phyloP scores from a whole-genome alignment of 345 rosid genomes.

The Anastatica hierochuntica region DNA sequence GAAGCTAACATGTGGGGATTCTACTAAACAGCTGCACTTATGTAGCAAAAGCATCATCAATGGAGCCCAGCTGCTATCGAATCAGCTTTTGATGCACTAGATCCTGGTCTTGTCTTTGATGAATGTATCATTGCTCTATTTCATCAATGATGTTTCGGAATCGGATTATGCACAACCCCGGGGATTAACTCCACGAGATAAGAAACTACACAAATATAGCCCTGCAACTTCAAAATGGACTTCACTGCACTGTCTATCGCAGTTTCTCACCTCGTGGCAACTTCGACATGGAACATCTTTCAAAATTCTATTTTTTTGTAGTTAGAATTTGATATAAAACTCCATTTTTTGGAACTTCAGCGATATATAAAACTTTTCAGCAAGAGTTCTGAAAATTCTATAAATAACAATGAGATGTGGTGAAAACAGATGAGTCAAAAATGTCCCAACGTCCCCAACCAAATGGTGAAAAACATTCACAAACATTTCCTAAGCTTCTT shows the following conservation, averaged over 20 bases:
- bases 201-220: slow-evolving; percentile 54
- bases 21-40: slow-evolving; percentile 94
- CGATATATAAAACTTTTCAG: too few species aligned
- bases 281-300: too few species aligned
- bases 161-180: slow-evolving; percentile 95
- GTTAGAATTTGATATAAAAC: slow-evolving; percentile 19
- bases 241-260: too few species aligned
- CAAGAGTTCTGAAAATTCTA: slow-evolving; percentile 17
- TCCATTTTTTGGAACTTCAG: not conserved
- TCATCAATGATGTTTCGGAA: too few species aligned
- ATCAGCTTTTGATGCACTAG: slow-evolving; percentile 95
- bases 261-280: too few species aligned
- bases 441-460: slow-evolving; percentile 23
- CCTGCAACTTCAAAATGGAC: slow-evolving; percentile 48
- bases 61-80: slow-evolving; percentile 99
- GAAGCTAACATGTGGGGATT: too few species aligned
- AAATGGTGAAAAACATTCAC: not conserved
- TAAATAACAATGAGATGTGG: slow-evolving; percentile 14
- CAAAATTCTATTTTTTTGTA: too few species aligned
- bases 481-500: slow-evolving; percentile 11
- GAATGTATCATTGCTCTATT: slow-evolving; percentile 27
- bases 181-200: slow-evolving; percentile 74
- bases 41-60: slow-evolving; percentile 86
- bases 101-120: slow-evolving; percentile 92
- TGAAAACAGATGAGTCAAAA: slow-evolving; percentile 17